phyloP scores from a whole-genome alignment of 1,284 basidiomycete species.

The Cutaneotrichosporon arboriforme region DNA sequence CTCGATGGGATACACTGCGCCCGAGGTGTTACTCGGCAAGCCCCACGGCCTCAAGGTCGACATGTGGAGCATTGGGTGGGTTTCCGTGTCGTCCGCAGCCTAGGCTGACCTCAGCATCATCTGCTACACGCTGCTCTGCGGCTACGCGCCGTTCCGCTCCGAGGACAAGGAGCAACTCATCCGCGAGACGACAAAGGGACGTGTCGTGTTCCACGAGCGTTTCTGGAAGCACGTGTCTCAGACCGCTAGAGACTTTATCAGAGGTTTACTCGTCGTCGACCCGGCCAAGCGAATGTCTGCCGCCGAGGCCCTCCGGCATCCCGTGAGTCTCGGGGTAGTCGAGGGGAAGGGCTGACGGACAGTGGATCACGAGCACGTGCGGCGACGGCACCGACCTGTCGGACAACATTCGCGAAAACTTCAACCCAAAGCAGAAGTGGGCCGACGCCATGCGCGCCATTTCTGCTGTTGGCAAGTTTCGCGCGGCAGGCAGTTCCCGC shows the following conservation, averaged over 20 bases:
- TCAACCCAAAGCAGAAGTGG: conserved; percentile 38
- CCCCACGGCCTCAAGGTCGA: conserved; percentile 91
- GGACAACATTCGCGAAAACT: conserved; percentile 64
- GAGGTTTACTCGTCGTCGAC: conserved; percentile 65
- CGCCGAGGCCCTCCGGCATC: conserved; percentile 62
- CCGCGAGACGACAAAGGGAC: conserved; percentile 73
- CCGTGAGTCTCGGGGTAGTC: conserved; percentile 42
- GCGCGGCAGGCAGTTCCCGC: not conserved
- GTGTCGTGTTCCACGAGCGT: conserved; percentile 82
- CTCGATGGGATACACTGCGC: conserved; percentile 88
- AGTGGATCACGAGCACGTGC: conserved; percentile 29
- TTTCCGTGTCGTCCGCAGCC: conserved; percentile 9
- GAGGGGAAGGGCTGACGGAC: conserved; percentile 1
- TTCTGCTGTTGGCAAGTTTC: conserved; percentile 8
- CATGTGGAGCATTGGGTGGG: conserved; percentile 84
- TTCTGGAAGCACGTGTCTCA: conserved; percentile 80
- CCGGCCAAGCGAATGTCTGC: conserved; percentile 69
- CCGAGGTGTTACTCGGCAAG: conserved; percentile 75
- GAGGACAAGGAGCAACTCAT: conserved; percentile 71
- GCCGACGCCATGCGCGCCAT: conserved; percentile 27
- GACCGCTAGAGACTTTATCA: conserved; percentile 60
- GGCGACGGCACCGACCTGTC: conserved; percentile 65
- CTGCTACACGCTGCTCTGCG: conserved; percentile 85
- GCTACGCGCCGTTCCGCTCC: conserved; percentile 87
- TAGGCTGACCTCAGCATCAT: conserved; percentile 62